Percentiles rank a stretch among this genome's conserved stretches.
Evolutionary conservation across 306 rosid species (phyloP).

Genomic region (Quercus suber): DNA sequence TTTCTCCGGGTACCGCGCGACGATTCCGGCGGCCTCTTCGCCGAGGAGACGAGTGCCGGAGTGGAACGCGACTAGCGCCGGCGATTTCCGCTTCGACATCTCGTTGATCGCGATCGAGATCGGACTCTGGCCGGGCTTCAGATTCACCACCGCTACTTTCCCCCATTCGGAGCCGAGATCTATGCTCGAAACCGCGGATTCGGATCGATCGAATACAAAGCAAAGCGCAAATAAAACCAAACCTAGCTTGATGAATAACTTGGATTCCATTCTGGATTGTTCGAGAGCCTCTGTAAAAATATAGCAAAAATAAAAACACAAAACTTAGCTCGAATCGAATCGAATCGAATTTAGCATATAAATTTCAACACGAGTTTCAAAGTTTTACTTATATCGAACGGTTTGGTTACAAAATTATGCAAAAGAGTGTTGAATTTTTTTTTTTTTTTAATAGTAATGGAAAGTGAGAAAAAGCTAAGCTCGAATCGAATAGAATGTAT

Average conservation of each 20-base stretch:
- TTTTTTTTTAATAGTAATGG: too few species aligned
- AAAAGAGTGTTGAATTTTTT: too few species aligned
- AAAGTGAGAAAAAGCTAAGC: too few species aligned
- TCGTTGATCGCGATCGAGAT: slow-evolving; percentile 89
- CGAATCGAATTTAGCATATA: too few species aligned
- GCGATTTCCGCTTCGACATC: slow-evolving; percentile 96
- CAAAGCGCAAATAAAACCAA: slow-evolving; percentile 32
- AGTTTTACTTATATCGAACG: too few species aligned
- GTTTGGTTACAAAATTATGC: too few species aligned
- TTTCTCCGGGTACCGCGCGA: slow-evolving; percentile 81
- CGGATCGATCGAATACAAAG: slow-evolving; percentile 53
- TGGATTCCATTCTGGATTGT: slow-evolving; percentile 55
- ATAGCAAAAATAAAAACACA: neutral
- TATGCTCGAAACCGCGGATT: slow-evolving; percentile 86
- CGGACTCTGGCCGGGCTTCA: slow-evolving; percentile 89
- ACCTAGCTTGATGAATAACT: slow-evolving; percentile 45
- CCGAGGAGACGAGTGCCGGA: slow-evolving; percentile 77
- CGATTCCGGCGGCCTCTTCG: slow-evolving; percentile 91
- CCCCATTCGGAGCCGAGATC: slow-evolving; percentile 95
- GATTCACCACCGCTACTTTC: slow-evolving; percentile 92
- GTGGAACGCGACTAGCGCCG: slow-evolving; percentile 74
- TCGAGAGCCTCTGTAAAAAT: slow-evolving; percentile 28
- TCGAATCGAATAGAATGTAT: too few species aligned
- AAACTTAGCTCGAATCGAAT: too few species aligned
- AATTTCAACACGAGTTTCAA: too few species aligned